Percentiles rank a stretch among this genome's conserved stretches.
These are phyloP conservation scores for Acanthamoeba lenticulata DNA, from an alignment of 208 protist genomes.

Conservation along the genomic window DNA sequence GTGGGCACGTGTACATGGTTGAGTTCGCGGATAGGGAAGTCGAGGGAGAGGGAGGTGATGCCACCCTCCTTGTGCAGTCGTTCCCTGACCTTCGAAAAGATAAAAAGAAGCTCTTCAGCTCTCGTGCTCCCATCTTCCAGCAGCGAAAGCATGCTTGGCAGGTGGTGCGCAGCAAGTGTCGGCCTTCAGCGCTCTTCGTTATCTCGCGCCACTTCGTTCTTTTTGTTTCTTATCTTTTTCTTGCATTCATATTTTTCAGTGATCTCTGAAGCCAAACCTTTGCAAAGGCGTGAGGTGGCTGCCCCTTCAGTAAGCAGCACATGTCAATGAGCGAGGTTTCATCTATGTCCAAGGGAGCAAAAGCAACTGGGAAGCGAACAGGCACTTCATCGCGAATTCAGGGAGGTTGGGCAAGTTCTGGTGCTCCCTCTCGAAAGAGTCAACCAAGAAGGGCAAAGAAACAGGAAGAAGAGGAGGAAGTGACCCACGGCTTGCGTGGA, in stretches of 20 bases:
- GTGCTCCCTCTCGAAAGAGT: neutral
- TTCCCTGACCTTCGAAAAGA: neutral
- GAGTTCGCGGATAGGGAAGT: conserved; percentile 3
- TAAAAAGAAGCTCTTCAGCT: neutral
- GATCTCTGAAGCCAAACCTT: no score
- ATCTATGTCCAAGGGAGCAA: no score
- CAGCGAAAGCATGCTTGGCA: no score
- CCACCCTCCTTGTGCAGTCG: neutral
- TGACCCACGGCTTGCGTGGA: neutral
- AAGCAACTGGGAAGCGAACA: no score
- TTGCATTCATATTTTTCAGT: no score
- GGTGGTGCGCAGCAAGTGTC: no score
- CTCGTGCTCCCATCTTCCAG: neutral
- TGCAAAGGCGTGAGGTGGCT: no score
- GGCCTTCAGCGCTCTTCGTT: no score
- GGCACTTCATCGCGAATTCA: neutral
- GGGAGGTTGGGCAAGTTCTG: neutral
- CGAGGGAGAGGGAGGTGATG: conserved; percentile 9
- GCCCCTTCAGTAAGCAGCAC: no score
- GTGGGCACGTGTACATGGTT: neutral
- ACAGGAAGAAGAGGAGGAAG: neutral
- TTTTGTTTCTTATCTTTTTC: no score
- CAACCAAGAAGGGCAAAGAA: neutral
- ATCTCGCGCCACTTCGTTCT: no score
- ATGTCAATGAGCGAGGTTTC: no score